phyloP scores from a whole-genome alignment of 2,329 filamentous ascomycete species.

The Beauveria sp. region DNA sequence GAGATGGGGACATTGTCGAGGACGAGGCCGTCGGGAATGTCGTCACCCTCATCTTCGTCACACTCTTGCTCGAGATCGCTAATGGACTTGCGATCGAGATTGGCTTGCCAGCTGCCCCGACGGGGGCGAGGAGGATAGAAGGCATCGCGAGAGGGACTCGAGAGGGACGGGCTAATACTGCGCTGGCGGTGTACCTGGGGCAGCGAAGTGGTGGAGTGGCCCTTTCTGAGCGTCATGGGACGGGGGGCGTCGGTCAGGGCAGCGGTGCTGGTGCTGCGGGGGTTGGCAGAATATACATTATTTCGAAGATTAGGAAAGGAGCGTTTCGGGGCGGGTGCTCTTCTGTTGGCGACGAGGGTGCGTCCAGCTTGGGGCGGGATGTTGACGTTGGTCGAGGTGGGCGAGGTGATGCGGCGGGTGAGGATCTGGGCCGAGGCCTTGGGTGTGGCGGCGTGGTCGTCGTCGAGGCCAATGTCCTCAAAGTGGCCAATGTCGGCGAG shows the following conservation, averaged over 20 bases:
- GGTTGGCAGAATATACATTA: slow-evolving; percentile 39
- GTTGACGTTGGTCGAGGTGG: slow-evolving; percentile 11
- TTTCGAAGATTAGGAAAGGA: slow-evolving; percentile 38
- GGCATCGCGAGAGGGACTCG: slow-evolving; percentile 37
- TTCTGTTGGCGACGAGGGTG: slow-evolving; percentile 23
- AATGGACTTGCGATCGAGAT: slow-evolving; percentile 55
- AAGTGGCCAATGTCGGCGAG: slow-evolving; percentile 74
- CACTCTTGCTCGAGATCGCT: slow-evolving; percentile 69
- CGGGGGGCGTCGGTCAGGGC: slow-evolving; percentile 29
- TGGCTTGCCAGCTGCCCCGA: slow-evolving; percentile 66
- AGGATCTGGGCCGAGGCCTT: slow-evolving; percentile 39
- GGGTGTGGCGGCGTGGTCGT: slow-evolving; percentile 41
- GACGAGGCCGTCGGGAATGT: slow-evolving; percentile 71
- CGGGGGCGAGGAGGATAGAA: slow-evolving; percentile 32
- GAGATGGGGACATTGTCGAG: slow-evolving; percentile 79
- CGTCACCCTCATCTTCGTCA: slow-evolving; percentile 66
- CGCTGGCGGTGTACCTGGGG: slow-evolving; percentile 34
- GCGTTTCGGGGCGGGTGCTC: slow-evolving; percentile 30
- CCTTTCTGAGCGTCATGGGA: slow-evolving; percentile 20
- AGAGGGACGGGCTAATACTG: slow-evolving; percentile 44
- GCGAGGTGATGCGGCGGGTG: slow-evolving; percentile 22
- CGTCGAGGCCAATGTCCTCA: slow-evolving; percentile 85
- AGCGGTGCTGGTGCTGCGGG: slow-evolving; percentile 41
- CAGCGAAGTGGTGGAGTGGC: slow-evolving; percentile 30
- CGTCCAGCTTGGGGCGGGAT: slow-evolving; percentile 16